phyloP scores from a whole-genome alignment of 2,329 filamentous ascomycete species.

The Mariannaea elegans region DNA sequence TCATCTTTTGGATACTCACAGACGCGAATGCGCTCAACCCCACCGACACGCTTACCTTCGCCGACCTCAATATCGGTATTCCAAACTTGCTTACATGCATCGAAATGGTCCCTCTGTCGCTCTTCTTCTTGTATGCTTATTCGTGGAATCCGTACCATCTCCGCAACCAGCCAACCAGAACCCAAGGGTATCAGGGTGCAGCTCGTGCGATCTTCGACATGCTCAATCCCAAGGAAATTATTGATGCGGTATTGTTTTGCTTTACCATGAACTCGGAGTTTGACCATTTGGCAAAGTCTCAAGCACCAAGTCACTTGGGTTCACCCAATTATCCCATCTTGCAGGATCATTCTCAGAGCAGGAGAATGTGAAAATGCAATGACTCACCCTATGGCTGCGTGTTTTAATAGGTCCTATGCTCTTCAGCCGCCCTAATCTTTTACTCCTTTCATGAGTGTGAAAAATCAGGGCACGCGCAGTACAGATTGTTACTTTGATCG shows the following conservation, averaged over 20 bases:
- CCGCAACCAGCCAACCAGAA: not conserved
- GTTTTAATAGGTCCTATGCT: too few species aligned
- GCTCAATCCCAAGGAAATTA: constrained; percentile 6
- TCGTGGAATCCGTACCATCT: constrained; percentile 30
- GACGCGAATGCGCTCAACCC: constrained; percentile 21
- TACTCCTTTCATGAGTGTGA: too few species aligned
- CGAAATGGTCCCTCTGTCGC: constrained; percentile 30
- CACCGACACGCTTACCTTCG: constrained; percentile 29
- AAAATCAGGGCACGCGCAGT: too few species aligned
- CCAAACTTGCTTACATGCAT: constrained; percentile 32
- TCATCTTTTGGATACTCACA: constrained; percentile 29
- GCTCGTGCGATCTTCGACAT: not conserved
- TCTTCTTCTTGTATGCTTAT: constrained; percentile 32
- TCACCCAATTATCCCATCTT: too few species aligned
- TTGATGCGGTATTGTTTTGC: not conserved
- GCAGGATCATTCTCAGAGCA: too few species aligned
- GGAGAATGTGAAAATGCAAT: too few species aligned
- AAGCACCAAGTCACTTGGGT: too few species aligned
- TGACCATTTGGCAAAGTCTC: not conserved
- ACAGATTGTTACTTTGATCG: too few species aligned
- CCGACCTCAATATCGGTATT: constrained; percentile 33
- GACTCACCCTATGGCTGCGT: too few species aligned
- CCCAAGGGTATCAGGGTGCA: not conserved
- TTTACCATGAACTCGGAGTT: constrained; percentile 10
- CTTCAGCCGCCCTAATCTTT: too few species aligned